Evolutionary conservation across 148 eudicot genomes (phyloP), one percentile per base, ranked within the genome.

Genomic region (Amaranthus cruentus): DNA sequence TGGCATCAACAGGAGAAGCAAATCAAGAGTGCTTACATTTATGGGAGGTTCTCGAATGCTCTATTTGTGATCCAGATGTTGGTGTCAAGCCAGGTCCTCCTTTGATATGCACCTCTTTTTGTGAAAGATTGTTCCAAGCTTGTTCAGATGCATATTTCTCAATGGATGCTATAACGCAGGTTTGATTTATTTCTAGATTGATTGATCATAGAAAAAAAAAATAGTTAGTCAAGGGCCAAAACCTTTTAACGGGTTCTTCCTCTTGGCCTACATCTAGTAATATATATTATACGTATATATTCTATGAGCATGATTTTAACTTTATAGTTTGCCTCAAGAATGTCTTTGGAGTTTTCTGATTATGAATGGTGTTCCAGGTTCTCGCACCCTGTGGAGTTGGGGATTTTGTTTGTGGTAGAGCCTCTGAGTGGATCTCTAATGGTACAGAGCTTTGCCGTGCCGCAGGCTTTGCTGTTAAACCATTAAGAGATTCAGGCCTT

Each of bases 391-490:
- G 98, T 86, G 97, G 96, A 75, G 85, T 86, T 60, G 85, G 77
- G 55, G 98, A 91, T 88, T 88, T 90, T 81, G 91, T 95, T 72
- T 95, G 98, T 80, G 98, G 98, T 68, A 86, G 83, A 82, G 97
- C 90, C 48, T 91, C 98, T 47, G 97, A 95, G 75, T 95, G 96
- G 97, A 80, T 86, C 81, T 82, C 91, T 60, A 91, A 95, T 79
- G 98, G 98, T 69, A 91, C 98, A 68, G 98, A 91, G 59, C 97
- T 94, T 83, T 95, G 98, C 86, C 84, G 71, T 8, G 89, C 88
- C 73, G 91, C 97, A 64, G 98, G 98, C 77, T 95, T 88, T 88
- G 66, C 84, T 73, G 97, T 95, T 74, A 84, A 70, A 71, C 63
- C 85, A 76, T 73, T 77, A 47, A 80, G 77, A 69, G 83, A 79